Conservation (phyloP, 768 basidiomycete genomes). For the Russula sp. region DNA sequence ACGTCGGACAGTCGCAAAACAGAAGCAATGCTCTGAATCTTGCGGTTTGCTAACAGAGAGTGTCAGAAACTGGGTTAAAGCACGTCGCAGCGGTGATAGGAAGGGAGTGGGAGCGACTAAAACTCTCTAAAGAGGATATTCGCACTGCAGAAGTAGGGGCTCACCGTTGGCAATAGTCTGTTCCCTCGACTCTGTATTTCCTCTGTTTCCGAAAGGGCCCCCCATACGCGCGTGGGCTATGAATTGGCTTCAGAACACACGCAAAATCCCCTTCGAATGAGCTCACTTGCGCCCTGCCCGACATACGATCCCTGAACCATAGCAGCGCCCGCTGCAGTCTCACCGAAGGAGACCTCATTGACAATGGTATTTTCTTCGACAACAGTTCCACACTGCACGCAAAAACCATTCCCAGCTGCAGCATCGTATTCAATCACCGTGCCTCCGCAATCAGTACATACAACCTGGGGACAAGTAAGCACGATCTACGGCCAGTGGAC, state of each 20-base stretch:
- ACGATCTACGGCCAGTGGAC: neutral
- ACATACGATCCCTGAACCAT: slow-evolving; percentile 95
- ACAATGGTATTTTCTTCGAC: slow-evolving; percentile 92
- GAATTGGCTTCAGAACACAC: neutral
- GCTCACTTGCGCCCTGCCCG: slow-evolving; percentile 83
- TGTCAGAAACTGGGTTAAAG: neutral
- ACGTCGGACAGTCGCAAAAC: slow-evolving; percentile 73
- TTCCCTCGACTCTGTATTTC: slow-evolving; percentile 76
- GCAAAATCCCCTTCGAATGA: neutral
- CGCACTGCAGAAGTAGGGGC: slow-evolving; percentile 22
- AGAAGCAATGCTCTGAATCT: slow-evolving; percentile 76
- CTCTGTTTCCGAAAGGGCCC: slow-evolving; percentile 75
- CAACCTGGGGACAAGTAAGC: slow-evolving; percentile 30
- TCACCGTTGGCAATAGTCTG: slow-evolving; percentile 87
- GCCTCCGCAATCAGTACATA: slow-evolving; percentile 73
- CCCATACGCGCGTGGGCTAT: slow-evolving; percentile 76
- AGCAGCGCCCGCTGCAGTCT: slow-evolving; percentile 84
- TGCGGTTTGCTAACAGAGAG: slow-evolving; percentile 54
- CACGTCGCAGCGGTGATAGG: neutral
- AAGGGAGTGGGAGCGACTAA: no score
- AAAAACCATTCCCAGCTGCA: slow-evolving; percentile 80
- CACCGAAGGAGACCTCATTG: slow-evolving; percentile 92
- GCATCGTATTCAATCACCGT: slow-evolving; percentile 81
- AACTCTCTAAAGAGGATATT: neutral
- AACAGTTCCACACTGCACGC: slow-evolving; percentile 80